Base-by-base conservation (phyloP, 257 asterid genomes). In the Rhazya stricta region DNA sequence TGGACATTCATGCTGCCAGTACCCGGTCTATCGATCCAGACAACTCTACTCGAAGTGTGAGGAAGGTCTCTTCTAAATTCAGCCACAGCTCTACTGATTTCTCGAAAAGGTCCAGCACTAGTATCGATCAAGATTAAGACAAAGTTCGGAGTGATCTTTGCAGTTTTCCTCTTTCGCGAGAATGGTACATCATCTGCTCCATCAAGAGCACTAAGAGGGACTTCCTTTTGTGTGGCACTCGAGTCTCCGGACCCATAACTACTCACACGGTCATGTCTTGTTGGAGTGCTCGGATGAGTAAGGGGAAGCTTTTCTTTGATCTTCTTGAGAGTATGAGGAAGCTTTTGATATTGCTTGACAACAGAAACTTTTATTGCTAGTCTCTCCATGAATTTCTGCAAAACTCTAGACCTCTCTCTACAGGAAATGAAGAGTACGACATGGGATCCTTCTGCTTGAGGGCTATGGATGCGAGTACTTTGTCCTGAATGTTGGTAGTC, bases 21-120 rank as follows among this genome's bases (percentile, higher is more conserved):
- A 0, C 78, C 84, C 18, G 87, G 80, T 48, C 77, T 78, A 69
- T 87, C 89, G 19, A 88, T 69, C 96, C 97, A 94, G 62, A 89
- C 89, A 43, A 94, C 90, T 71, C 89, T 81, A 51, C 77, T 83
- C 21, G 43, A 81, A 30, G n/a, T 69, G 9, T 74, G 81, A 23
- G 57, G 58, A 0, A 82, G 73, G 46, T 88, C 92, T 76, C 81
- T 85, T 70, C 96, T 83, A 34, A 89, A 91, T 42, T 89, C 93
- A 19, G 84, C 89, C 78, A 94, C 79, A 6, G 81, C 87, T 30
- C 80, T 74, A 18, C 79, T 79, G 68, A 90, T 78, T 53, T 88
- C 88, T 9, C 71, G 58, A 42, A 85, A 83, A 0, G 86, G 80
- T 30, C 91, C 96, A 30, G 70, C 85, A 34, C 71, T 57, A 3